Evolutionary conservation across 768 basidiomycete species (phyloP), one percentile per base, ranked within the genome.

Genomic region (Lentinula sp.): DNA sequence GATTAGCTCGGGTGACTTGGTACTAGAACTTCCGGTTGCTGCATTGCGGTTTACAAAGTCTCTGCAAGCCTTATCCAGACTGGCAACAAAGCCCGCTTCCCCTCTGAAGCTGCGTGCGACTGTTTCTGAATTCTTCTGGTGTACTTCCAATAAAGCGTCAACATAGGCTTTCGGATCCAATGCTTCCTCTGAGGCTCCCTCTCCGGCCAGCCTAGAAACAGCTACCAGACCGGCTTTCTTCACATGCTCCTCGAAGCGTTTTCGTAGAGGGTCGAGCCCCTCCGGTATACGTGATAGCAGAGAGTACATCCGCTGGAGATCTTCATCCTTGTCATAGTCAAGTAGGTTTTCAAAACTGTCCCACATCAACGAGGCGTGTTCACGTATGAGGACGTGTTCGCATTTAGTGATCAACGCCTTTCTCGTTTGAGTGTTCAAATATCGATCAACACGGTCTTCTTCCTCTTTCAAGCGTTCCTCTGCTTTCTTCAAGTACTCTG

Each of bases 1-100:
- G 28, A 99, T 75, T 52, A 98, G 74, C 70, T 98, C 96, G 0
- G 96, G 94, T 5, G 93, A 95, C 73, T 91, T 94, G 31, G 88
- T 87, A 21, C 85, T 88, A 1, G 89, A 90, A n/a, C 82, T 76
- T 0, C 93, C 93, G 13, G 94, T 95, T 7, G 92, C 93, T 54
- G 87, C 84, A 70, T 98, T 99, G 48, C 86, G 81, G 73, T 99
- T 99, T 71, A 96, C 93, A 70, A 94, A 98, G 69, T 95, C 93
- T 67, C 93, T 80, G 75, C 94, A 98, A 0, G 96, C 96, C 81
- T 94, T 87, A 74, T 98, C 96, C 57, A 98, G 77, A 72, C 89
- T 89, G 1, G 93, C 93, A 31, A 95, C 89, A 71, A 99, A 99
- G 8, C 93, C 93, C 28, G 91, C 86, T 70, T 98, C 95, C 32